phyloP scores from a whole-genome alignment of 2,329 filamentous ascomycete genomes.

The Colletotrichum sp. region DNA sequence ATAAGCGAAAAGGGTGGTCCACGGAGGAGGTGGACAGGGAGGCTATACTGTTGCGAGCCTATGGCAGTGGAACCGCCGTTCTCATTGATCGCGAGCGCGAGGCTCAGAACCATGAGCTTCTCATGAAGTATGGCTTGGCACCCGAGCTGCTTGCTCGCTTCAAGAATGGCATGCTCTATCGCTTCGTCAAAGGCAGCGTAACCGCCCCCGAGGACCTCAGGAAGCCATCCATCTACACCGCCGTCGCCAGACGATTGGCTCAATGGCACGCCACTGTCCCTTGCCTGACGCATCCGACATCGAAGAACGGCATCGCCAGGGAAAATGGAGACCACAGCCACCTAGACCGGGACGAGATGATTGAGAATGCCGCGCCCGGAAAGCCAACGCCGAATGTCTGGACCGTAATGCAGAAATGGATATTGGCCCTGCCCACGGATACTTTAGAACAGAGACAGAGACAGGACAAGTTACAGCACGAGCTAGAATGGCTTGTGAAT shows the following conservation, averaged over 20 bases:
- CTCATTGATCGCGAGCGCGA: constrained; percentile 94
- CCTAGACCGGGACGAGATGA: constrained; percentile 38
- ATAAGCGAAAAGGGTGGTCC: constrained; percentile 69
- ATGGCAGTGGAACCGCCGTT: constrained; percentile 91
- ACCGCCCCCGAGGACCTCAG: constrained; percentile 83
- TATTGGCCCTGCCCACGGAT: constrained; percentile 77
- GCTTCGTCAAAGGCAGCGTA: constrained; percentile 82
- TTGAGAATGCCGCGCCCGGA: constrained; percentile 62
- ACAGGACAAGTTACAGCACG: constrained; percentile 72
- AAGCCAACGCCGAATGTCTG: constrained; percentile 87
- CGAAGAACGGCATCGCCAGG: constrained; percentile 41
- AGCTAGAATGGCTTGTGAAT: constrained; percentile 72
- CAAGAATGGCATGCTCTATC: constrained; percentile 94
- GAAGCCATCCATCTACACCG: constrained; percentile 76
- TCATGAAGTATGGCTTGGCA: constrained; percentile 83
- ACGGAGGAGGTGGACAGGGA: constrained; percentile 82
- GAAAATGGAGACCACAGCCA: constrained; percentile 27
- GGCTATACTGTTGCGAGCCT: constrained; percentile 88
- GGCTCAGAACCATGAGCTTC: constrained; percentile 80
- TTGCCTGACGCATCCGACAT: constrained; percentile 48
- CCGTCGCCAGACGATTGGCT: constrained; percentile 82
- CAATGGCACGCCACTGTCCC: constrained; percentile 88
- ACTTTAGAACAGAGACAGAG: constrained; percentile 73
- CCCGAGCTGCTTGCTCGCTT: constrained; percentile 90
- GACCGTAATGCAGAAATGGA: constrained; percentile 97